Conservation (phyloP, 2,329 filamentous ascomycete species). For the Apiospora aurea region DNA sequence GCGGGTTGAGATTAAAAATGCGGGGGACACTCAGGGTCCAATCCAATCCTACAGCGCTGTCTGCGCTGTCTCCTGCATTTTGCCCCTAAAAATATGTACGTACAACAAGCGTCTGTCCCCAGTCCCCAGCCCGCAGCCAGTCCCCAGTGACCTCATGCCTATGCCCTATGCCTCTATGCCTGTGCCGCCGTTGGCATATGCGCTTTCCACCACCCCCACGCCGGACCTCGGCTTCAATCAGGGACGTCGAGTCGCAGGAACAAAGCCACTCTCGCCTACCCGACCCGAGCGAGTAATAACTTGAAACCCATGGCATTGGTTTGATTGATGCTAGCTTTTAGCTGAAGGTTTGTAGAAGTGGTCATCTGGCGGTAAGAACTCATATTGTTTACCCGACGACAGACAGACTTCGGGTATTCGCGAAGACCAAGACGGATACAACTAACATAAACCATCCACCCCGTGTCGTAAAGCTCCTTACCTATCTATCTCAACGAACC, state of each 20-base stretch:
- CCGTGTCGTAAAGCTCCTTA: not conserved
- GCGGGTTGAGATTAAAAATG: slow-evolving; percentile 9
- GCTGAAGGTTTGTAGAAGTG: slow-evolving; percentile 1
- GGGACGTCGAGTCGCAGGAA: not conserved
- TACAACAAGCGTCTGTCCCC: not conserved
- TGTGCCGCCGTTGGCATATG: slow-evolving; percentile 3
- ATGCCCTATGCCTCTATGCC: not conserved
- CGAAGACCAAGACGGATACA: not conserved
- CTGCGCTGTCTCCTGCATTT: not conserved
- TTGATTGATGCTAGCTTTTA: not conserved
- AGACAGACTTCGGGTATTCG: not conserved
- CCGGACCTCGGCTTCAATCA: slow-evolving; percentile 19
- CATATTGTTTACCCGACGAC: not conserved
- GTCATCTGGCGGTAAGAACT: slow-evolving; percentile 4
- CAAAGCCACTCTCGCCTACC: not conserved
- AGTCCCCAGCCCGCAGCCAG: too few species aligned
- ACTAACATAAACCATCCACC: not conserved
- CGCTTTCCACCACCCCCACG: not conserved
- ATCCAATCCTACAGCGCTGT: not conserved
- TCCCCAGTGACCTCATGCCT: not conserved
- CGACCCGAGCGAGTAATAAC: slow-evolving; percentile 18
- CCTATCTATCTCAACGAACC: not conserved
- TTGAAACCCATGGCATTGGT: not conserved
- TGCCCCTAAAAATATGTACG: not conserved
- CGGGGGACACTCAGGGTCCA: slow-evolving; percentile 10